These are phyloP conservation scores for Azolla pinnata DNA, from an alignment of 75 land plant species.

Conservation along the genomic window DNA sequence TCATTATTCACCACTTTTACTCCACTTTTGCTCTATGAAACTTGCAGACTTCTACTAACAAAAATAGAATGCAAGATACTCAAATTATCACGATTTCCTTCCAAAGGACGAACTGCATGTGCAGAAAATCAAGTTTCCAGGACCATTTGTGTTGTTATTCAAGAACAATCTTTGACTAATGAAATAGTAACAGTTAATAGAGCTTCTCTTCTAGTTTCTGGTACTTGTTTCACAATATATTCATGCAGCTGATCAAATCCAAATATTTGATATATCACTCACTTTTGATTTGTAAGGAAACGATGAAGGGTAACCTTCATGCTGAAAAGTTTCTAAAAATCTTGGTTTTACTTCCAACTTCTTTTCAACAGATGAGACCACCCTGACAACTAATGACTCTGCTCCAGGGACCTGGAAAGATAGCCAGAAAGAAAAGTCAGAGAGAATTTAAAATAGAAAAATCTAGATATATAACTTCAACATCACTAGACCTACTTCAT, in stretches of 20 bases:
- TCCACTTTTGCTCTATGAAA: too few species aligned
- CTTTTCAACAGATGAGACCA: slow-evolving; percentile 55
- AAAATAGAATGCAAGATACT: too few species aligned
- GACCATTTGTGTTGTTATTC: too few species aligned
- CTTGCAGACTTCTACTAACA: too few species aligned
- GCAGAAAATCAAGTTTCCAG: too few species aligned
- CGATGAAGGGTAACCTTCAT: slow-evolving; percentile 47
- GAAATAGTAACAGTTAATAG: too few species aligned
- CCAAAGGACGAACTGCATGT: too few species aligned
- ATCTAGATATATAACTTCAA: background rate
- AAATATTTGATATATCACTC: background rate
- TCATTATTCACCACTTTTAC: too few species aligned
- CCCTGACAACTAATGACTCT: slow-evolving; percentile 49
- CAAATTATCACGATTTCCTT: too few species aligned
- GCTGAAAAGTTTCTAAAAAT: slow-evolving; percentile 42
- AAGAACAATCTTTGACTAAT: too few species aligned
- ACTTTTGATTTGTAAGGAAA: slow-evolving; percentile 70
- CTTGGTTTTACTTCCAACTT: slow-evolving; percentile 38
- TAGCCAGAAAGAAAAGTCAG: background rate
- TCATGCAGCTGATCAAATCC: background rate
- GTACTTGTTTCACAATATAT: too few species aligned
- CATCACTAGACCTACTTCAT: slow-evolving; percentile 41
- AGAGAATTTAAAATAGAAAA: background rate
- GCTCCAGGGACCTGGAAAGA: slow-evolving; percentile 44
- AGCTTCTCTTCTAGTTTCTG: too few species aligned